Percentiles rank a stretch among this genome's conserved stretches.
phyloP scores from a whole-genome alignment of 2,329 filamentous ascomycete genomes.

The Epichloe sibirici region DNA sequence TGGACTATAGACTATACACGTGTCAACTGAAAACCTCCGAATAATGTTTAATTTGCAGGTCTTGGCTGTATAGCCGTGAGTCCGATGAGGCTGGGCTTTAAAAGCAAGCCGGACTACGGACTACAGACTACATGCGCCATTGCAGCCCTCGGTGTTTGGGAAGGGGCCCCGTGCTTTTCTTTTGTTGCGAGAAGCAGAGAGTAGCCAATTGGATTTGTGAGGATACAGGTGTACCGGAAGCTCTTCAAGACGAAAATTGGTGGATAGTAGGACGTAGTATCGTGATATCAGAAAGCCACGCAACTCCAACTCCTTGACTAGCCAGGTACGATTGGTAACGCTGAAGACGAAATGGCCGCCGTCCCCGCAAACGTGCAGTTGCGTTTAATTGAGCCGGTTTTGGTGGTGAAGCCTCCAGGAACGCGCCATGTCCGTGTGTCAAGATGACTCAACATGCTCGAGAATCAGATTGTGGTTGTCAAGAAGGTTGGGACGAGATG shows the following conservation, averaged over 20 bases:
- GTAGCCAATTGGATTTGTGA: neutral
- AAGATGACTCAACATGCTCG: neutral
- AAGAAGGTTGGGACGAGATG: neutral
- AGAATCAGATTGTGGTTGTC: neutral
- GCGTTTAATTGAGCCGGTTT: too few relatives aligned
- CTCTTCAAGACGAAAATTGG: neutral
- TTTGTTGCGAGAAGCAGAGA: neutral
- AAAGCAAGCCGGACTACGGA: neutral
- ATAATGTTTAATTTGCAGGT: slow-evolving; percentile 1
- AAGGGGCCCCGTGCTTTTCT: neutral
- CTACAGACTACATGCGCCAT: neutral
- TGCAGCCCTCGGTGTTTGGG: neutral
- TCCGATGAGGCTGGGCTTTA: neutral
- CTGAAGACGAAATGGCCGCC: neutral
- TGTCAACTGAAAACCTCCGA: neutral
- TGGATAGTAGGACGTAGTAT: neutral
- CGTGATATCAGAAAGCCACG: neutral
- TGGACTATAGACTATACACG: neutral
- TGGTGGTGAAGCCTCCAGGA: slow-evolving; percentile 1
- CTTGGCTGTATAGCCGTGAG: neutral
- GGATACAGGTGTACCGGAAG: neutral
- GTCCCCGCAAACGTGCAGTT: neutral
- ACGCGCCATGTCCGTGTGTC: slow-evolving; percentile 2
- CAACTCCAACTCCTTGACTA: neutral
- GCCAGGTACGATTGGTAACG: neutral